Base-by-base conservation (phyloP, 1,284 basidiomycete species). In the Cryptococcus sp. region DNA sequence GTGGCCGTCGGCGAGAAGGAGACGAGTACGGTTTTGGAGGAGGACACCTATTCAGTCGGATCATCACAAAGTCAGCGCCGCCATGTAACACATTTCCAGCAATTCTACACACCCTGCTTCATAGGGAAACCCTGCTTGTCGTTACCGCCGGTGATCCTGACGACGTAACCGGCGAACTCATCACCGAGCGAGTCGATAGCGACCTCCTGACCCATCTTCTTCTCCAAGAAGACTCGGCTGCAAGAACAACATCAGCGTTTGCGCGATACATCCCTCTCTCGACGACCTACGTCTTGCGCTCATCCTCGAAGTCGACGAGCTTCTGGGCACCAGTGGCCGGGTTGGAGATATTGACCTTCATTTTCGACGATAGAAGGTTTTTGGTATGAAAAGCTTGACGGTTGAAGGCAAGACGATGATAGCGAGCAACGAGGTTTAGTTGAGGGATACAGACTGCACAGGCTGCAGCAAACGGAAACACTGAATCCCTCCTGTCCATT, bases 261-360 rank as follows among this genome's bases (percentile, higher is more conserved):
- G 27, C 19, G 20, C 19, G 19, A 10, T 48, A 46, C 47, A 38
- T 53, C 39, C 41, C 47, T 31, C 35, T 38, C 40, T 25, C 31
- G 10, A 49, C 20, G 16, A 81, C 89, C 79, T 80, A 92, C 89
- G 83, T 89, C 83, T 87, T 85, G 79, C 86, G 88, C 83, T 96
- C 93, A 80, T 96, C 91, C 75, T 97, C 92, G 80, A 94, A 80
- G 80, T 94, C 92, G 84, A 96, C 82, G 77, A 88, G 87, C 86
- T 98, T 99, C 88, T 97, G 95, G 76, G 89, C 88, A 81, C 93
- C 94, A 67, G 94, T 97, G 72, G 92, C 91, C 80, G 90, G 89
- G 85, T 92, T 94, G 81, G 93, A 90, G 81, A 97, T 90, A 86
- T 95, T 96, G 82, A 96, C 83, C 87, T 96, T 96, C 93, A 95